A percentile compares a stretch with the other conserved stretches of the same genome.
Evolutionary conservation across 192 early-diverging fungal species (phyloP).

Genomic region (Allomyces arbusculus): DNA sequence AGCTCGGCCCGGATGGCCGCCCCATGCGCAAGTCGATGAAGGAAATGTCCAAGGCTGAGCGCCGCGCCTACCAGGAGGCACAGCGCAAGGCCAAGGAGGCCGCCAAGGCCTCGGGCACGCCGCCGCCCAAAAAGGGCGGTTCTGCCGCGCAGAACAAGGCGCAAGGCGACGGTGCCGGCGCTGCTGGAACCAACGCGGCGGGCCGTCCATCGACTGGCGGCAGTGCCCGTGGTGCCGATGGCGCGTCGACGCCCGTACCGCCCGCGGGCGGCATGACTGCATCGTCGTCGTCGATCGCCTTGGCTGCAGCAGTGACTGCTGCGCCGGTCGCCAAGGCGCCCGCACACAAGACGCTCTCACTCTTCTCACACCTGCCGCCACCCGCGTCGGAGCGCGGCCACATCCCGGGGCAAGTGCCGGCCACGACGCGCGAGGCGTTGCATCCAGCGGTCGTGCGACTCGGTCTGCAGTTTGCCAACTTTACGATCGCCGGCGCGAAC

Average conservation of each 20-base stretch:
- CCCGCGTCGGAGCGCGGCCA: slow-evolving; percentile 23
- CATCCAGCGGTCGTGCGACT: slow-evolving; percentile 70
- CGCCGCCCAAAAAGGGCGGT: slow-evolving; percentile 4
- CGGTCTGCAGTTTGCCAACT: slow-evolving; percentile 71
- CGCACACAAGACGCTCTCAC: slow-evolving; percentile 29
- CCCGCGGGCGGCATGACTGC: slow-evolving; percentile 1
- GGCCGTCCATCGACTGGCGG: too few relatives aligned
- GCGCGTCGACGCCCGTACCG: too few relatives aligned
- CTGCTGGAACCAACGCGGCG: too few relatives aligned
- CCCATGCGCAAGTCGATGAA: slow-evolving; percentile 19
- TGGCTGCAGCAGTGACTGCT: slow-evolving; percentile 11
- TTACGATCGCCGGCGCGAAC: slow-evolving; percentile 76
- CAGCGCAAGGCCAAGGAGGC: slow-evolving; percentile 54
- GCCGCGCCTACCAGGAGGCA: slow-evolving; percentile 62
- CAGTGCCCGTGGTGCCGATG: too few relatives aligned
- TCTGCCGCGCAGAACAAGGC: slow-evolving; percentile 1
- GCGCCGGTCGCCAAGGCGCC: slow-evolving; percentile 13
- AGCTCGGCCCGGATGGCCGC: background rate
- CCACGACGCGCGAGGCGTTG: slow-evolving; percentile 18
- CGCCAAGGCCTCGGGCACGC: slow-evolving; percentile 1
- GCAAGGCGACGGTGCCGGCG: background rate
- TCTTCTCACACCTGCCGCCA: slow-evolving; percentile 56
- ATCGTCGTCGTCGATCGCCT: slow-evolving; percentile 3
- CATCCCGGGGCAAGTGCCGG: slow-evolving; percentile 9
- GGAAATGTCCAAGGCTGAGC: slow-evolving; percentile 76